Evolutionary conservation across 2,329 filamentous ascomycete species (phyloP).

Genomic region (Corinectria fuckeliana): DNA sequence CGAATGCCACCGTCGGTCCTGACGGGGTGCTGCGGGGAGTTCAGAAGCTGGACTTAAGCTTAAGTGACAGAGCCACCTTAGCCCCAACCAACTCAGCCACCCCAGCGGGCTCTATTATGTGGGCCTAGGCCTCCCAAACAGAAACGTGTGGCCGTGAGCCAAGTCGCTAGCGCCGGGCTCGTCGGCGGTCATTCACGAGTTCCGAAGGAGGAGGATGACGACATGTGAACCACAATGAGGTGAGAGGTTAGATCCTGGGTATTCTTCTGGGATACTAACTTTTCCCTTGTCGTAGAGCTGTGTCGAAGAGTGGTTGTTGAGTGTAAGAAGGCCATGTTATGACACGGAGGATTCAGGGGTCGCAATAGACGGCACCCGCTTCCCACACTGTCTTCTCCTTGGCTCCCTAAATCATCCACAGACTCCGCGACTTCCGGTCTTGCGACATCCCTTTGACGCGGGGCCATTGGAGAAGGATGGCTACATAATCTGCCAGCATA

Average conservation of each 20-base stretch:
- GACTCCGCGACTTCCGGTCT: not conserved
- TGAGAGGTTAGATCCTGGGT: not conserved
- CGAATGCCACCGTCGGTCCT: not conserved
- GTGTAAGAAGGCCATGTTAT: too few relatives aligned
- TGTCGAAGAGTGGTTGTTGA: not conserved
- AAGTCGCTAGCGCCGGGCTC: constrained; percentile 16
- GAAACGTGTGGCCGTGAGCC: not conserved
- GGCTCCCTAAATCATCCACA: not conserved
- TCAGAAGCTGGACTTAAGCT: not conserved
- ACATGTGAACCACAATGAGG: constrained; percentile 22
- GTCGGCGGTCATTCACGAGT: constrained; percentile 19
- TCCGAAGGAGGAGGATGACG: constrained; percentile 21
- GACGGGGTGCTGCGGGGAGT: not conserved
- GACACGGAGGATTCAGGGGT: too few relatives aligned
- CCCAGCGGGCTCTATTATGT: not conserved
- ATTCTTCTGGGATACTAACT: not conserved
- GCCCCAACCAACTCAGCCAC: not conserved
- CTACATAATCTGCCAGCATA: not conserved
- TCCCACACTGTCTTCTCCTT: not conserved
- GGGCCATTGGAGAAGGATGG: not conserved
- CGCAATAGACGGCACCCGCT: too few relatives aligned
- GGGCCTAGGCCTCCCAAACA: not conserved
- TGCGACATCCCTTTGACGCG: not conserved
- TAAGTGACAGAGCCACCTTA: not conserved
- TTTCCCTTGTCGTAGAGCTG: not conserved